A percentile compares a stretch with the other conserved stretches of the same genome.
phyloP scores from a whole-genome alignment of 164 flowering plant species.

The Vitis cinerea region DNA sequence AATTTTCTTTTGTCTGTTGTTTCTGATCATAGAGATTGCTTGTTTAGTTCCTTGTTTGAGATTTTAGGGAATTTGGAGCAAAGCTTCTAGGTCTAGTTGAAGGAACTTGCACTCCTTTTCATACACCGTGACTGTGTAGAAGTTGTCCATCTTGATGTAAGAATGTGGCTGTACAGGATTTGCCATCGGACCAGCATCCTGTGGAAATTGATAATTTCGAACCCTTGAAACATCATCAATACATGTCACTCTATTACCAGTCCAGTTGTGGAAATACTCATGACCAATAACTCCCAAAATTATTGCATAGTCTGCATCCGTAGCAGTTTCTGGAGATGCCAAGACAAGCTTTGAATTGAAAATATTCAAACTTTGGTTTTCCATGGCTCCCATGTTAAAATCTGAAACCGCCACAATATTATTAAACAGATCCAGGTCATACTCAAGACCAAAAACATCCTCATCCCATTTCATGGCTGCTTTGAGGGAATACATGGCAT shows the following conservation, averaged over 20 bases:
- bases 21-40: too few relatives aligned
- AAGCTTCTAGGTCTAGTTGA: too few relatives aligned
- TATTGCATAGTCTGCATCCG: constrained; percentile 95
- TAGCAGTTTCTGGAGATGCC: constrained; percentile 97
- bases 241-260: constrained; percentile 99
- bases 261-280: constrained; percentile 99
- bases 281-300: constrained; percentile 97
- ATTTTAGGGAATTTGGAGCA: too few relatives aligned
- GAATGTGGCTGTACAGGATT: constrained; percentile 99
- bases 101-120: too few relatives aligned
- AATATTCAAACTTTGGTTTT: constrained; percentile 94
- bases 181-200: constrained; percentile 99
- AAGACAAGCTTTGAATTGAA: constrained; percentile 96
- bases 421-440: constrained; percentile 87
- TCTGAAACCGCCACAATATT: constrained; percentile 97
- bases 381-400: constrained; percentile 99
- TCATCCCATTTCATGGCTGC: constrained; percentile 99
- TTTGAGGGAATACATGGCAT: constrained; percentile 97
- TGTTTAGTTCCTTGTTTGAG: too few relatives aligned
- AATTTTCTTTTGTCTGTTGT: too few relatives aligned
- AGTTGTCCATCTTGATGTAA: constrained; percentile 99
- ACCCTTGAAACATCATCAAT: constrained; percentile 94
- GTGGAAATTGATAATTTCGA: constrained; percentile 85
- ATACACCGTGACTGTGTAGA: constrained; percentile 69
- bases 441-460: constrained; percentile 96